These are phyloP conservation scores for Trametes villosa DNA, from an alignment of 768 basidiomycete species.

Conservation along the genomic window DNA sequence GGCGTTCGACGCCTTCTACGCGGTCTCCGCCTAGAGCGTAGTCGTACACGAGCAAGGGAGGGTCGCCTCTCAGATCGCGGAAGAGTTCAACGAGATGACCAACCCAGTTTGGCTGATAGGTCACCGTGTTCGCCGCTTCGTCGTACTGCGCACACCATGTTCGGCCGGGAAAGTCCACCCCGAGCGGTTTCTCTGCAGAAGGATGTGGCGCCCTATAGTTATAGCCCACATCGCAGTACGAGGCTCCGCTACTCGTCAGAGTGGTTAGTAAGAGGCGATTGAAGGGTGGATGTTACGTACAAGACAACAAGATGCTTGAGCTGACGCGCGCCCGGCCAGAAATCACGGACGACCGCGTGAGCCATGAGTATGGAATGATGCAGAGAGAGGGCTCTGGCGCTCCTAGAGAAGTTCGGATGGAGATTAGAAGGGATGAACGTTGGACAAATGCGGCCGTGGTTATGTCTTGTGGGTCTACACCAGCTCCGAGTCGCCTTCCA, in stretches of 20 bases:
- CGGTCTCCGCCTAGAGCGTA: constrained; percentile 59
- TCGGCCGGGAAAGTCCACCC: constrained; percentile 52
- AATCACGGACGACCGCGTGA: too few relatives aligned
- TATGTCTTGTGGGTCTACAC: too few relatives aligned
- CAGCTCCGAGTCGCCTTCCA: too few relatives aligned
- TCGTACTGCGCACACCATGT: constrained; percentile 46
- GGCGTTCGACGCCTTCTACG: constrained; percentile 43
- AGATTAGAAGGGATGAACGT: too few relatives aligned
- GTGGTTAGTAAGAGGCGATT: too few relatives aligned
- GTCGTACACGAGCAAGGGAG: constrained; percentile 55
- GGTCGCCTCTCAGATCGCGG: constrained; percentile 33
- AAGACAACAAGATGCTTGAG: too few relatives aligned
- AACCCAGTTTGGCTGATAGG: constrained; percentile 60
- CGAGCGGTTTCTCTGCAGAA: constrained; percentile 47
- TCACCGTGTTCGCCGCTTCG: constrained; percentile 35
- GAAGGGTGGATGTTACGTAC: background rate
- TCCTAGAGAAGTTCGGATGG: too few relatives aligned
- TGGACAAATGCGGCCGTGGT: too few relatives aligned
- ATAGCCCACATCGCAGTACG: constrained; percentile 50
- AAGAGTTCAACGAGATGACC: constrained; percentile 50
- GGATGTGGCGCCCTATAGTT: constrained; percentile 31
- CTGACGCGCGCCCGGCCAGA: too few relatives aligned
- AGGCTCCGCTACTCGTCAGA: constrained; percentile 54
- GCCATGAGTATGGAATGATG: too few relatives aligned
- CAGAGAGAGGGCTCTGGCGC: too few relatives aligned